These are phyloP conservation scores for Dianthus caryophyllus DNA, from an alignment of 148 eudicot species.

Conservation along the genomic window DNA sequence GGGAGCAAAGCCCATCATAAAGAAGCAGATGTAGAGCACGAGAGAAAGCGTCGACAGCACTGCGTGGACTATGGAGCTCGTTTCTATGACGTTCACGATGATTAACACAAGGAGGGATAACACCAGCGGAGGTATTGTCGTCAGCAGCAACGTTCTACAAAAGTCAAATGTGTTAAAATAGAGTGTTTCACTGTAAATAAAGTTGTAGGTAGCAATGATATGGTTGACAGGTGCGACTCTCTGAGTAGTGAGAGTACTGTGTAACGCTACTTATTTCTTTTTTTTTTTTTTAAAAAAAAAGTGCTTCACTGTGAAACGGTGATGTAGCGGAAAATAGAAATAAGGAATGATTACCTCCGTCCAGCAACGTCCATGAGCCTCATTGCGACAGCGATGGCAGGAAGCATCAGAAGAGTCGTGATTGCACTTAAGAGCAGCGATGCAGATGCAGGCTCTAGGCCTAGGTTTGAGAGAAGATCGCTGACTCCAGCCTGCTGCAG, in stretches of 20 bases:
- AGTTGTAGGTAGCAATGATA: no score
- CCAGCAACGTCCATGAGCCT: conserved; percentile 59
- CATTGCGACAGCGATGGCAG: conserved; percentile 58
- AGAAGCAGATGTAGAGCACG: conserved; percentile 47
- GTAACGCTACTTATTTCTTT: no score
- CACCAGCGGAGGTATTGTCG: conserved; percentile 44
- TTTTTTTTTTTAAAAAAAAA: no score
- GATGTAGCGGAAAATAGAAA: not conserved
- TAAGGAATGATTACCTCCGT: conserved; percentile 38
- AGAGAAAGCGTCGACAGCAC: conserved; percentile 43
- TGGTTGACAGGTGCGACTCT: no score
- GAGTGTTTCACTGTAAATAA: no score
- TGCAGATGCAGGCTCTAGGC: conserved; percentile 42
- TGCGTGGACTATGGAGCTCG: conserved; percentile 35
- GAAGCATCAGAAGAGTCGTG: conserved; percentile 53
- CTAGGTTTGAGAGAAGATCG: conserved; percentile 43
- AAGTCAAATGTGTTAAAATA: no score
- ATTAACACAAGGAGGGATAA: conserved; percentile 34
- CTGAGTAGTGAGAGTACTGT: no score
- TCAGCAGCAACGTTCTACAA: conserved; percentile 48
- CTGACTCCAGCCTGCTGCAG: conserved; percentile 61
- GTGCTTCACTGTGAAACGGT: no score
- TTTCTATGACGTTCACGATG: conserved; percentile 37
- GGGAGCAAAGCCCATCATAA: conserved; percentile 56
- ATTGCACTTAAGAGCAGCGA: conserved; percentile 47